Conservation (phyloP, 495 filamentous ascomycete species). For the Penicillium manginii region DNA sequence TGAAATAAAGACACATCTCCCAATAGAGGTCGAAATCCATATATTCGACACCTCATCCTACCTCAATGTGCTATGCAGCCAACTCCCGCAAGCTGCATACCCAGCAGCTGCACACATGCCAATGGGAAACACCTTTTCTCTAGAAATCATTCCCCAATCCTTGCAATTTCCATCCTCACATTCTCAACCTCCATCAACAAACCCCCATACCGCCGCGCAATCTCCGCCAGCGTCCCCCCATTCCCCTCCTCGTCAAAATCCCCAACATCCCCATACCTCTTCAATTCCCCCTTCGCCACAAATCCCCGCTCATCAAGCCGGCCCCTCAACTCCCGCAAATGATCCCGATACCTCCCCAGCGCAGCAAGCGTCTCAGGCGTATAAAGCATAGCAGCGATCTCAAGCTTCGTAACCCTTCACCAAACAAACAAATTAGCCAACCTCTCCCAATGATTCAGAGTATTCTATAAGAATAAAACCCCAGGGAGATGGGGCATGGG, state of each 20-base stretch:
- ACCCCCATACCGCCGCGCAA: constrained; percentile 61
- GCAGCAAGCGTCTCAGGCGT: constrained; percentile 60
- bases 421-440: constrained; percentile 1
- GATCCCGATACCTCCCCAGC: constrained; percentile 56
- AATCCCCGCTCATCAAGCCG: constrained; percentile 50
- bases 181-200: constrained; percentile 57
- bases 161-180: constrained; percentile 60
- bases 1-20: too few relatives aligned
- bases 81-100: too few relatives aligned
- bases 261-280: constrained; percentile 55
- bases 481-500: too few relatives aligned
- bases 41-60: too few relatives aligned
- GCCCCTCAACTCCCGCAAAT: constrained; percentile 55
- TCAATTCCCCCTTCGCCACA: constrained; percentile 52
- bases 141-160: constrained; percentile 38
- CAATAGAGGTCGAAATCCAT: too few relatives aligned
- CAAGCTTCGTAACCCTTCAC: constrained; percentile 44
- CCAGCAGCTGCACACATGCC: too few relatives aligned
- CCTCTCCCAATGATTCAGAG: too few relatives aligned
- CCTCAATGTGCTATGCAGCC: too few relatives aligned
- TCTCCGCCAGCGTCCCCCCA: constrained; percentile 52
- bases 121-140: too few relatives aligned
- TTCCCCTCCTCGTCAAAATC: constrained; percentile 9
- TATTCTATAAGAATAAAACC: too few relatives aligned
- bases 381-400: constrained; percentile 52